These are phyloP conservation scores for Citrus reticulata DNA, from an alignment of 345 rosid genomes.

Conservation along the genomic window DNA sequence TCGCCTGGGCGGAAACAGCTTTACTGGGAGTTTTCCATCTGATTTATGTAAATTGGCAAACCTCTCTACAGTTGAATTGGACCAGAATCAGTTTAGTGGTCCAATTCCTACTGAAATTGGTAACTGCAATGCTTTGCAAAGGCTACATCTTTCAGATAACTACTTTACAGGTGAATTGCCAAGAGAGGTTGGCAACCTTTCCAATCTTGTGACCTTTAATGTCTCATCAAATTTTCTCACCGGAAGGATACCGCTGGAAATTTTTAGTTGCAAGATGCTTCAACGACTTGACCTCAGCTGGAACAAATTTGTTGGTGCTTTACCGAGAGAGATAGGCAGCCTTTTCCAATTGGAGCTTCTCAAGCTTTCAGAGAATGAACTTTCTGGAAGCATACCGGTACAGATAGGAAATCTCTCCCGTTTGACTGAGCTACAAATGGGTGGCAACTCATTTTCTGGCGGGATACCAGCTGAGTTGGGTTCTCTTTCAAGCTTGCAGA, in stretches of 20 bases:
- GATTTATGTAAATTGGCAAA: conserved; percentile 59
- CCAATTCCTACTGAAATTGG: conserved; percentile 66
- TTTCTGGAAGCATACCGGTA: conserved; percentile 54
- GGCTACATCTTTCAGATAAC: conserved; percentile 66
- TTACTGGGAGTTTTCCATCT: conserved; percentile 60
- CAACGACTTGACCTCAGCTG: conserved; percentile 80
- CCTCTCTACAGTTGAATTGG: conserved; percentile 64
- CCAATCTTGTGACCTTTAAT: conserved; percentile 64
- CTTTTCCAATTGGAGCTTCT: conserved; percentile 84
- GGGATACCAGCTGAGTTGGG: conserved; percentile 62
- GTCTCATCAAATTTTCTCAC: conserved; percentile 65
- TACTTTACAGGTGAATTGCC: conserved; percentile 63
- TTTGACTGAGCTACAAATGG: conserved; percentile 83
- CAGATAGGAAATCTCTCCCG: conserved; percentile 57
- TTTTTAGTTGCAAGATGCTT: conserved; percentile 71
- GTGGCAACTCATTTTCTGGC: conserved; percentile 69
- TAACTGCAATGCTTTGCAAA: conserved; percentile 57
- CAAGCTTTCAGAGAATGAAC: conserved; percentile 66
- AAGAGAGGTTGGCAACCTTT: conserved; percentile 64
- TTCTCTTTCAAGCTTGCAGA: conserved; percentile 64
- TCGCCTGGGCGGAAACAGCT: conserved; percentile 54
- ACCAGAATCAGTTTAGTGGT: conserved; percentile 68
- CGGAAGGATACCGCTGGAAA: conserved; percentile 65
- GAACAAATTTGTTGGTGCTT: conserved; percentile 53
- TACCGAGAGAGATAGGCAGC: conserved; percentile 57